Evolutionary conservation across 2,329 filamentous ascomycete genomes (phyloP).

Genomic region (Alternaria sp.): DNA sequence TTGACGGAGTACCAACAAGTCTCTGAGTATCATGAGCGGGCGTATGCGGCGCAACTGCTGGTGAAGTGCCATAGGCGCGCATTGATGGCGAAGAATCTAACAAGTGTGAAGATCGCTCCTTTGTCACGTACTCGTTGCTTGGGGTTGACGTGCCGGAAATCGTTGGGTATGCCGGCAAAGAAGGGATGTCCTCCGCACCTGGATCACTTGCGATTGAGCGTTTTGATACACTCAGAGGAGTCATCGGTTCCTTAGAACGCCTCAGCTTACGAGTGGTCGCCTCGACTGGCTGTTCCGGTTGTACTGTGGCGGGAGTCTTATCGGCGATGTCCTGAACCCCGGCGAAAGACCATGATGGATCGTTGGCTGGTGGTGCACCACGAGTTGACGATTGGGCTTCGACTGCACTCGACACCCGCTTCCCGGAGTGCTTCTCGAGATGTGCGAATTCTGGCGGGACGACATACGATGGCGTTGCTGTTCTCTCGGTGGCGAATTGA

Average conservation of each 20-base stretch:
- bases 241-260: conserved; percentile 36
- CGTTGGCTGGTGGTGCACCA: conserved; percentile 22
- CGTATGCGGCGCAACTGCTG: conserved; percentile 31
- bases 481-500: conserved; percentile 16
- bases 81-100: conserved; percentile 52
- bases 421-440: neutral
- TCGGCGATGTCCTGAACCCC: conserved; percentile 57
- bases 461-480: conserved; percentile 10
- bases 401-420: conserved; percentile 4
- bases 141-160: conserved; percentile 32
- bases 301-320: conserved; percentile 56
- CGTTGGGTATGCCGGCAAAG: conserved; percentile 36
- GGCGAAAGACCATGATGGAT: conserved; percentile 51
- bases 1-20: conserved; percentile 21
- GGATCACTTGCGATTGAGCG: conserved; percentile 16
- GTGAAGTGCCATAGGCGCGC: conserved; percentile 44
- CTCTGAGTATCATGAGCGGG: conserved; percentile 28
- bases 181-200: conserved; percentile 35
- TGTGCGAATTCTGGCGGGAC: conserved; percentile 9
- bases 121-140: conserved; percentile 46
- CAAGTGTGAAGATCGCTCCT: conserved; percentile 48
- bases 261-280: conserved; percentile 24
- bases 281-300: conserved; percentile 41
- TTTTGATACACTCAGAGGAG: conserved; percentile 24
- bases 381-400: conserved; percentile 16